phyloP scores from a whole-genome alignment of 2,329 filamentous ascomycete genomes.

The Paraphoma chrysanthemicola region DNA sequence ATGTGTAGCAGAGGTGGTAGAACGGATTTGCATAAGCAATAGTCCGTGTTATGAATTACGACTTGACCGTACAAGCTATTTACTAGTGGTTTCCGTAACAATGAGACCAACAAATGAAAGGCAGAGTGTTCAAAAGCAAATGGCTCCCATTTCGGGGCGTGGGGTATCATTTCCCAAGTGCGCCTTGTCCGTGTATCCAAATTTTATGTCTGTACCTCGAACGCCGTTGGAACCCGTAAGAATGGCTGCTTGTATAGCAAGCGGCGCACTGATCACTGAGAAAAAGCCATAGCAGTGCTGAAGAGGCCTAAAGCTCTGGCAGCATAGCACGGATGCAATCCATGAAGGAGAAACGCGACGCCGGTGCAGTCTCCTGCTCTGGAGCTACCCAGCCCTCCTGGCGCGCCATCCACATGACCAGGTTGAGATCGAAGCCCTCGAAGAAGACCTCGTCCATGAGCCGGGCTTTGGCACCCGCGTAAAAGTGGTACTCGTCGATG shows the following conservation, averaged over 20 bases:
- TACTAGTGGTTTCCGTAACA: neutral
- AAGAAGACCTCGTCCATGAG: slow-evolving; percentile 56
- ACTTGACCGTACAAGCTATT: neutral
- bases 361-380: slow-evolving; percentile 20
- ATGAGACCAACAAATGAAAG: neutral
- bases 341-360: slow-evolving; percentile 20
- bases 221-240: neutral
- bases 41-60: neutral
- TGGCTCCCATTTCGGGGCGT: neutral
- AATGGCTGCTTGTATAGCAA: neutral
- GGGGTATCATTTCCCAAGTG: neutral
- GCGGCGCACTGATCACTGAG: neutral
- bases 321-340: too few species aligned
- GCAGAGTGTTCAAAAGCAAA: neutral
- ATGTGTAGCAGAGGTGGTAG: neutral
- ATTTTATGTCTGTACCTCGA: neutral
- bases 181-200: neutral
- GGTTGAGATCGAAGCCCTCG: slow-evolving; percentile 51
- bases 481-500: slow-evolving; percentile 76
- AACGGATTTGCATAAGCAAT: too few species aligned
- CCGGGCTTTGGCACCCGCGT: slow-evolving; percentile 60
- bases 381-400: slow-evolving; percentile 37
- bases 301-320: slow-evolving; percentile 3
- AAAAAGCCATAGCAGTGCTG: slow-evolving; percentile 2
- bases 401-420: slow-evolving; percentile 49